A percentile compares a stretch with the other conserved stretches of the same genome.
phyloP scores from a whole-genome alignment of 495 filamentous ascomycete species.

The Talaromyces ruber region DNA sequence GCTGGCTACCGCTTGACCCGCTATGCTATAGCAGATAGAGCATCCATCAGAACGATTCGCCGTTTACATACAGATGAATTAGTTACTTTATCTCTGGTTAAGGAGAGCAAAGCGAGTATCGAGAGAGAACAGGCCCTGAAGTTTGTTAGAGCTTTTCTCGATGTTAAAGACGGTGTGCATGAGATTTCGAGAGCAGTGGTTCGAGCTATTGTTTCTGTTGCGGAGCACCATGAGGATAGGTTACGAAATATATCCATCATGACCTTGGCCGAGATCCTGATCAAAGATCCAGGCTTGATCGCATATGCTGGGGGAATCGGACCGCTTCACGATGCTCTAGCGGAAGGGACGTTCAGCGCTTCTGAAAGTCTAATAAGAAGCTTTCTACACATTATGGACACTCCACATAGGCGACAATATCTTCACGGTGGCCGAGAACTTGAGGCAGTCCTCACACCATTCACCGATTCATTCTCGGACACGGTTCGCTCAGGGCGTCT shows the following conservation, averaged over 20 bases:
- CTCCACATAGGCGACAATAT: constrained; percentile 69
- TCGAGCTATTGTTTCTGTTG: constrained; percentile 79
- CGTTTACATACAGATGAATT: constrained; percentile 83
- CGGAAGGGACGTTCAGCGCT: constrained; percentile 84
- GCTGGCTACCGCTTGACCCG: constrained; percentile 88
- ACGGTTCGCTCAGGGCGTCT: constrained; percentile 63
- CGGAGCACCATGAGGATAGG: constrained; percentile 82
- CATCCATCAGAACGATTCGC: constrained; percentile 81
- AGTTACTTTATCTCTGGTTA: constrained; percentile 83
- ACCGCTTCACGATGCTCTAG: constrained; percentile 74
- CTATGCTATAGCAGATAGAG: constrained; percentile 87
- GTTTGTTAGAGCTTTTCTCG: constrained; percentile 90
- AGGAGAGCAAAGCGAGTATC: constrained; percentile 90
- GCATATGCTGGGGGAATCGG: constrained; percentile 73
- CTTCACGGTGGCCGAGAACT: constrained; percentile 73
- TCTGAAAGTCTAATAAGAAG: constrained; percentile 76
- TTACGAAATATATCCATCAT: constrained; percentile 82
- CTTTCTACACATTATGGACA: constrained; percentile 83
- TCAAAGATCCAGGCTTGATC: constrained; percentile 72
- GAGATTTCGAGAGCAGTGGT: constrained; percentile 84
- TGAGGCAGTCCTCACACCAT: constrained; percentile 75
- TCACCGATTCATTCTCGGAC: constrained; percentile 71
- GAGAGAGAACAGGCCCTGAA: constrained; percentile 96
- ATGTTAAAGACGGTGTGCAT: constrained; percentile 84
- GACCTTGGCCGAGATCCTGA: constrained; percentile 83